Evolutionary conservation across 257 asterid genomes (phyloP), one percentile per base, ranked within the genome.

Genomic region (Solanum sparsipilum): DNA sequence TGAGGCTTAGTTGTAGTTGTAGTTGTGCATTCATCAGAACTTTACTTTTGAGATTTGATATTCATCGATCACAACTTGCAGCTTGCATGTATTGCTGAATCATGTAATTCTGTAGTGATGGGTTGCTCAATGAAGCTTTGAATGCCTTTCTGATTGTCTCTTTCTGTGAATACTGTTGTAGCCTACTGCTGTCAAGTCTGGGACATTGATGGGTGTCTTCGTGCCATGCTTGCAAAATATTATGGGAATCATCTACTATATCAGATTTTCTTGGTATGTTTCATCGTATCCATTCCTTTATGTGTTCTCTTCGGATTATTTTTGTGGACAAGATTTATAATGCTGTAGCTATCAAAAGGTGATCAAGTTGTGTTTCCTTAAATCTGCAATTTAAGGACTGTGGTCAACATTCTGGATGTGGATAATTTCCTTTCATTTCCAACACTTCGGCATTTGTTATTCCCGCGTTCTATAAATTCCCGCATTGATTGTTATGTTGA

Each of bases 191-290:
- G 90, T 95, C 91, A 94, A 97, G 91, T 89, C 91, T 86, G 99
- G 99, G 85, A 97, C 99, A 74, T 89, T 96, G 98, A 97, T 97
- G 99, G 99, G 99, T 85, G 99, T 97, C 63, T 97, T 97, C 90
- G 94, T 97, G 84, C 99, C 99, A 89, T 97, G 99, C 91, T 92
- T 97, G 94, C 99, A 97, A 89, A 97, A 94, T 91, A 97, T 97
- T 84, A 88, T 97, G 95, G 99, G 99, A 87, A 97, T 97, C 89
- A 97, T 97, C 90, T 97, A 94, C 93, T 97, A 95, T 91, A 97
- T 97, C 92, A 90, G 99, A 87, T 97, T 97, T 92, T 90, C 99
- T 88, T 97, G 99, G 99, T 95, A 92, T 90, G 93, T 85, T 86
- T 65, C 70, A 82, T 82, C 11, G 9, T 82, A 82, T 31, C 31